These are phyloP conservation scores for Prunus mongolica DNA, from an alignment of 306 rosid genomes.

Conservation along the genomic window DNA sequence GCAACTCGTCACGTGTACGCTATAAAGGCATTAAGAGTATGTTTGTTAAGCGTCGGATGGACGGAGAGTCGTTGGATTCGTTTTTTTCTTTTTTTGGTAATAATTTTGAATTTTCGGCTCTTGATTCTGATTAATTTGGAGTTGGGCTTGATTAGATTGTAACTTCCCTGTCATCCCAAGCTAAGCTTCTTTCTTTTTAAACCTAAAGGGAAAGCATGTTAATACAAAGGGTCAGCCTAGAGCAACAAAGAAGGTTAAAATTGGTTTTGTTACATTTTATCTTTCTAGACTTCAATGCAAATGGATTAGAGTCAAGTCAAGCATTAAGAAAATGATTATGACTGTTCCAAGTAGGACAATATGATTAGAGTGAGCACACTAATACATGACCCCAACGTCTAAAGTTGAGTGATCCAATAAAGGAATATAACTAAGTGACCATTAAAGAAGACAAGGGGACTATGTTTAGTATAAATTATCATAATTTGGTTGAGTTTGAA, in stretches of 20 bases:
- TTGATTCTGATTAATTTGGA: not conserved
- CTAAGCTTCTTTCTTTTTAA: too few species aligned
- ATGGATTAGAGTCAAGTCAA: too few species aligned
- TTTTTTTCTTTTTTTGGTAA: not conserved
- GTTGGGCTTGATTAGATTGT: not conserved
- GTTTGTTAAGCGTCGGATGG: not conserved
- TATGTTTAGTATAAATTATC: not conserved
- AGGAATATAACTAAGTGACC: not conserved
- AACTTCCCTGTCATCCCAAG: not conserved
- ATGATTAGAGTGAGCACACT: not conserved
- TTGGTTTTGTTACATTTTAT: too few species aligned
- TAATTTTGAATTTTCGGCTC: not conserved
- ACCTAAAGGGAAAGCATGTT: too few species aligned
- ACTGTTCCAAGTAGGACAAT: not conserved
- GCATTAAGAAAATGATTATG: not conserved
- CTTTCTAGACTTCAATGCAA: too few species aligned
- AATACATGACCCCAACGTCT: not conserved
- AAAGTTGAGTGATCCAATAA: not conserved
- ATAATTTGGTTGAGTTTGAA: not conserved
- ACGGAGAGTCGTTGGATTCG: not conserved
- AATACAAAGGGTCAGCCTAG: too few species aligned
- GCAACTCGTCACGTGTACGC: not conserved
- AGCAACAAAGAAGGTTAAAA: too few species aligned
- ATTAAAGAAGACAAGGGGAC: not conserved
- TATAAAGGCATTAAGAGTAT: not conserved